These are phyloP conservation scores for Pleomassaria siparia DNA, from an alignment of 2,329 filamentous ascomycete genomes.

Conservation along the genomic window DNA sequence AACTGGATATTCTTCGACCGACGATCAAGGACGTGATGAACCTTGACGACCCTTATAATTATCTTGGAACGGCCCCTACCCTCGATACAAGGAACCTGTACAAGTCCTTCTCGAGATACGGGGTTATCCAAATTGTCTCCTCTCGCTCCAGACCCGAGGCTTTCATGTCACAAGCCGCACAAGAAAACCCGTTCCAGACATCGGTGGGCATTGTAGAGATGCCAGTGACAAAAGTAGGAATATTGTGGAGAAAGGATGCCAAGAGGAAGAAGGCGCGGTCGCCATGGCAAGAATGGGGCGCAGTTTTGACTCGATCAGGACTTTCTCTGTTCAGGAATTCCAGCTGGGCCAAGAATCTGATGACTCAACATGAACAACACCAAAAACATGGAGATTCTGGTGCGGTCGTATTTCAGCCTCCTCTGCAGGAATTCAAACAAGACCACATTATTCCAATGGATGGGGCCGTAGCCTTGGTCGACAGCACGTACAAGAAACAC, in stretches of 20 bases:
- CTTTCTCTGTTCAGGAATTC: constrained; percentile 96
- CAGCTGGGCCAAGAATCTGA: constrained; percentile 85
- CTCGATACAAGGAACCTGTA: constrained; percentile 82
- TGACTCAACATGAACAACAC: constrained; percentile 83
- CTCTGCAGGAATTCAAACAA: constrained; percentile 87
- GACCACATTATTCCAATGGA: constrained; percentile 93
- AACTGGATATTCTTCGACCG: constrained; percentile 78
- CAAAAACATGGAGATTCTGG: constrained; percentile 74
- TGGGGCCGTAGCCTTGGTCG: constrained; percentile 83
- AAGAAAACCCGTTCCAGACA: constrained; percentile 81
- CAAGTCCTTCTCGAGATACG: constrained; percentile 86
- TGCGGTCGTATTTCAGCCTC: constrained; percentile 86
- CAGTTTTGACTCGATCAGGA: constrained; percentile 92
- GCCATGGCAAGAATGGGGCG: constrained; percentile 99
- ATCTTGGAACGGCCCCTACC: constrained; percentile 72
- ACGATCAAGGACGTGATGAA: constrained; percentile 90
- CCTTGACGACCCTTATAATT: constrained; percentile 88
- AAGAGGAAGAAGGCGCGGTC: constrained; percentile 94
- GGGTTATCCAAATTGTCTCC: constrained; percentile 91
- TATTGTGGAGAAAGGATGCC: constrained; percentile 89
- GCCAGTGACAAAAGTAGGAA: constrained; percentile 92
- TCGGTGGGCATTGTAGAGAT: constrained; percentile 89
- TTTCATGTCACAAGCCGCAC: constrained; percentile 86
- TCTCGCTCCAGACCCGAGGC: constrained; percentile 90
- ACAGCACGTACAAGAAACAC: constrained; percentile 87